Base-by-base conservation (phyloP, 179 eudicot species). In the Gypsophila paniculata region DNA sequence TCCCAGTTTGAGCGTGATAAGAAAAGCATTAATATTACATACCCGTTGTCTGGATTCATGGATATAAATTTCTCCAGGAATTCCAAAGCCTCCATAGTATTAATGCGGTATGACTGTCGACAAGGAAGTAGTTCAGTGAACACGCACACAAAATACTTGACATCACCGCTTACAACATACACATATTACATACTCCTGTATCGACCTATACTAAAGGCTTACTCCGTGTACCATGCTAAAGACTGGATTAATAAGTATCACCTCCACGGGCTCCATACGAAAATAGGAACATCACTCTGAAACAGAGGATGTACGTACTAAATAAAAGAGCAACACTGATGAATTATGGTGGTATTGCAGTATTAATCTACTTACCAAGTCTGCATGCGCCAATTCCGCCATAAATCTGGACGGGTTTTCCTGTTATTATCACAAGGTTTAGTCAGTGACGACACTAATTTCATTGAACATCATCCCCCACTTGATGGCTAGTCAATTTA, bases 11-110 rank as follows among this genome's bases (percentile, higher is more conserved):
- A 68, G 51, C 8, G 15, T 8, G 42, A 18, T 26, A 51, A 25
- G 34, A 32, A 66, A 55, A 22, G 26, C 14, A n/a, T n/a, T n/a
- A 52, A 61, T 48, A 25, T 46, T 70, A 6, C 46, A 61, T 87
- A 90, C 96, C 91, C 85, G 69, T 70, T 58, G 77, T 90, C 89
- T 6, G 96, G 96, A 58, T 84, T 87, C 96, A 89, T 90, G 57
- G 90, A 79, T 73, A 90, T 79, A 76, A 89, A 91, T 54, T 71
- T 86, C 60, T 91, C 90, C 80, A 91, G 77, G 68, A 84, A 82
- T 51, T 86, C 89, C 82, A 86, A 59, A 74, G 90, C 93, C 68
- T 88, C 96, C 75, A 77, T 62, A 64, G 75, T 84, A 76, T 77
- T 90, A 42, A 86, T 76, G 68, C 82, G 89, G 76, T 73, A 86